Percentiles rank a stretch among this genome's conserved stretches.
Evolutionary conservation across 805 yeast genomes (phyloP).

Genomic region (Aciculoconidium aculeatum): DNA sequence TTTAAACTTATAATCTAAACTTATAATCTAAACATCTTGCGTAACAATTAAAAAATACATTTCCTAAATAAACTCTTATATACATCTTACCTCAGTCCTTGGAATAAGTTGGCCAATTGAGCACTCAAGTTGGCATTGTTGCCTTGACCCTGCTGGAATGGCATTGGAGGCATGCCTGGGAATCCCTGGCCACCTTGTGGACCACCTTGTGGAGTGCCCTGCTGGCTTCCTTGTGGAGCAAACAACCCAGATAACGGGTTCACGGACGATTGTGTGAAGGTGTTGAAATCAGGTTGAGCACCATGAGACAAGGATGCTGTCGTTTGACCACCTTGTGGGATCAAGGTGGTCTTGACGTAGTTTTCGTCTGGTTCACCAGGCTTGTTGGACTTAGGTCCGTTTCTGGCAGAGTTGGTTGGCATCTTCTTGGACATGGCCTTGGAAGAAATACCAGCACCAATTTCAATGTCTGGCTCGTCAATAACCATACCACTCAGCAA

Average conservation of each 20-base stretch:
- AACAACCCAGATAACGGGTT: conserved; percentile 49
- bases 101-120: conserved; percentile 35
- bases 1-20: no score
- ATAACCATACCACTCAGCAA: conserved; percentile 72
- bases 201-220: conserved; percentile 7
- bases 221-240: conserved; percentile 14
- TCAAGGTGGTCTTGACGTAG: conserved; percentile 29
- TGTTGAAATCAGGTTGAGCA: conserved; percentile 30
- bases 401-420: conserved; percentile 85
- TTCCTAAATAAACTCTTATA: no score
- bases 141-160: conserved; percentile 7
- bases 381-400: conserved; percentile 76
- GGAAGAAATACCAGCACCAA: conserved; percentile 89
- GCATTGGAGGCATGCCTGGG: conserved; percentile 7
- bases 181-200: conserved; percentile 3
- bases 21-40: no score
- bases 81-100: conserved; percentile 18
- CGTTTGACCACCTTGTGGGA: conserved; percentile 15
- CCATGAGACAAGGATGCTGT: conserved; percentile 26
- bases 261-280: conserved; percentile 26
- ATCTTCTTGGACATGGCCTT: conserved; percentile 86
- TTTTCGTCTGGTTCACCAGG: conserved; percentile 51
- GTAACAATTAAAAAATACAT: no score
- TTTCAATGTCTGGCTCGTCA: conserved; percentile 97
- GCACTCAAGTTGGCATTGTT: conserved; percentile 29